Evolutionary conservation across 148 eudicot genomes (phyloP).

Genomic region (Oxyria digyna): DNA sequence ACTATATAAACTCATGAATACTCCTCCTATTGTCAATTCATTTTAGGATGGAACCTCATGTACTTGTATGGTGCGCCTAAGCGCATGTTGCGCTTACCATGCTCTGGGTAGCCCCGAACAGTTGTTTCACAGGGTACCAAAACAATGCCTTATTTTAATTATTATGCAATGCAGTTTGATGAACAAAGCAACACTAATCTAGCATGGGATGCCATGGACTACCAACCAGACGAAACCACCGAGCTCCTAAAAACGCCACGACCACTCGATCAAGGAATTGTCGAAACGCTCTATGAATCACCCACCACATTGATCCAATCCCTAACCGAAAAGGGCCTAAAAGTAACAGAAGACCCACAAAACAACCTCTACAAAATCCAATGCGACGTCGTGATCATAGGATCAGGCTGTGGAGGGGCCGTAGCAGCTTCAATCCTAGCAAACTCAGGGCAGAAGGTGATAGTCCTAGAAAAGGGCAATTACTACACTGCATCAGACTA

Average conservation of each 20-base stretch:
- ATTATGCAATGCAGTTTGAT: conserved; percentile 27
- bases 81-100: too few relatives aligned
- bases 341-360: conserved; percentile 24
- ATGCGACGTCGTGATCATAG: conserved; percentile 54
- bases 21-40: too few relatives aligned
- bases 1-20: too few relatives aligned
- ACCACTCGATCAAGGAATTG: conserved; percentile 41
- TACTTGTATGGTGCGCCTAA: too few relatives aligned
- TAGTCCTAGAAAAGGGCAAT: conserved; percentile 63
- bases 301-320: conserved; percentile 22
- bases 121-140: too few relatives aligned
- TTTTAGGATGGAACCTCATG: too few relatives aligned
- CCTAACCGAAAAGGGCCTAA: conserved; percentile 33
- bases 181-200: conserved; percentile 30
- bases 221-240: conserved; percentile 21
- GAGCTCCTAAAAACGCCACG: conserved; percentile 10
- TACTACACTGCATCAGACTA: conserved; percentile 42
- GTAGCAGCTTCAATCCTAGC: conserved; percentile 65
- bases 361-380: conserved; percentile 24
- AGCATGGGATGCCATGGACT: conserved; percentile 59
- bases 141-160: not conserved
- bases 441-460: conserved; percentile 42
- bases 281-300: conserved; percentile 34
- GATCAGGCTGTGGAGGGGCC: conserved; percentile 68
- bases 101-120: too few relatives aligned